phyloP scores from a whole-genome alignment of 129 eudicot species.

The Solidago caesia region DNA sequence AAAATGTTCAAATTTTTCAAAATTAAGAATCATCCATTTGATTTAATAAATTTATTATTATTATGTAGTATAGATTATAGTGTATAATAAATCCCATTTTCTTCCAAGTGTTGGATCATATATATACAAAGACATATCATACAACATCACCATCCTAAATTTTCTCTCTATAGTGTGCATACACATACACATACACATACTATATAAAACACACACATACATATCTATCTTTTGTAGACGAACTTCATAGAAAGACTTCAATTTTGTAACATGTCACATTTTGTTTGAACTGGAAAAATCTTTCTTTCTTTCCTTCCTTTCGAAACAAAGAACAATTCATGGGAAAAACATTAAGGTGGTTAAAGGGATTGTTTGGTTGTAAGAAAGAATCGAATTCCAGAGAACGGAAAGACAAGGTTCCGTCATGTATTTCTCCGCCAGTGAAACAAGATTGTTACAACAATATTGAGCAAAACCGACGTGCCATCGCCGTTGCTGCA shows the following conservation, averaged over 20 bases:
- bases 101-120: neutral
- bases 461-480: slow-evolving; percentile 51
- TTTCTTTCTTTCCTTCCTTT: slow-evolving; percentile 14
- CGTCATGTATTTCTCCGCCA: slow-evolving; percentile 44
- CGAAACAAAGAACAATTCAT: slow-evolving; percentile 27
- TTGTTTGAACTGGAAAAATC: slow-evolving; percentile 11
- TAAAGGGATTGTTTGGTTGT: slow-evolving; percentile 60
- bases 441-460: slow-evolving; percentile 41
- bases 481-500: slow-evolving; percentile 78
- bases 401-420: slow-evolving; percentile 36
- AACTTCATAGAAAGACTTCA: slow-evolving; percentile 22
- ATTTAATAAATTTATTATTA: no score
- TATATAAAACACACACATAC: no score
- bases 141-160: neutral
- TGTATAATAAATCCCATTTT: no score
- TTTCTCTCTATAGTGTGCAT: no score
- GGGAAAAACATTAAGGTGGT: slow-evolving; percentile 83
- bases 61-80: no score
- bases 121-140: neutral
- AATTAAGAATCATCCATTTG: no score
- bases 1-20: no score
- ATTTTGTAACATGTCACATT: slow-evolving; percentile 13
- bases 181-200: no score
- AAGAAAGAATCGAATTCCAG: slow-evolving; percentile 41
- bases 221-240: neutral